Percentiles rank a stretch among this genome's conserved stretches.
These are phyloP conservation scores for Cladosporium austrohemisphaericum DNA, from an alignment of 2,329 filamentous ascomycete genomes.

Conservation along the genomic window DNA sequence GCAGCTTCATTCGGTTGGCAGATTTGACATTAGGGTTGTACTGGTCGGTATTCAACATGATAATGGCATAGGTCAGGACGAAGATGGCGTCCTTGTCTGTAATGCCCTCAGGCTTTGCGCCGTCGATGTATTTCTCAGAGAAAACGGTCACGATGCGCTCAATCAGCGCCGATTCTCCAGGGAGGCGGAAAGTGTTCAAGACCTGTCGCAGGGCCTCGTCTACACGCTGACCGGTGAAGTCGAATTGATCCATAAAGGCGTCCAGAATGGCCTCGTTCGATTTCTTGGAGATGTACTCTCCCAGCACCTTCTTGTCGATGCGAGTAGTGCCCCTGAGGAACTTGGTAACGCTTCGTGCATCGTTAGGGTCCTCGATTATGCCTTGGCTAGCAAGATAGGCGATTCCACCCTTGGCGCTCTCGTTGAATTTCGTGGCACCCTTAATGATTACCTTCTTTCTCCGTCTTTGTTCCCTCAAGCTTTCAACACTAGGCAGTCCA, in stretches of 20 bases:
- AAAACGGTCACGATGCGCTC: constrained; percentile 88
- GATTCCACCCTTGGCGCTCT: constrained; percentile 84
- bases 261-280: constrained; percentile 80
- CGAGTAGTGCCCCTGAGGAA: constrained; percentile 86
- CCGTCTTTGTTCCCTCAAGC: constrained; percentile 66
- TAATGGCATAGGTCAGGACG: constrained; percentile 90
- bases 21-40: constrained; percentile 86
- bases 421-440: constrained; percentile 89
- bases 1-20: constrained; percentile 75
- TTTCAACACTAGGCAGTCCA: constrained; percentile 62
- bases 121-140: constrained; percentile 75
- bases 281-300: constrained; percentile 89
- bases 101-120: constrained; percentile 67
- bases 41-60: constrained; percentile 95
- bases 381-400: constrained; percentile 80
- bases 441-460: constrained; percentile 86
- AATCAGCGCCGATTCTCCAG: constrained; percentile 88
- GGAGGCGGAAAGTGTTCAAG: constrained; percentile 88
- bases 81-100: constrained; percentile 84
- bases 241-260: constrained; percentile 80
- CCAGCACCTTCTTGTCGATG: constrained; percentile 84
- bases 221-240: constrained; percentile 80
- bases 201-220: constrained; percentile 85
- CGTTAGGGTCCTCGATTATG: constrained; percentile 71
- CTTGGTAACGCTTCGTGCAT: constrained; percentile 73